Percentiles rank a stretch among this genome's conserved stretches.
phyloP scores from a whole-genome alignment of 1,284 basidiomycete genomes.

The Retiboletus flavoniger region DNA sequence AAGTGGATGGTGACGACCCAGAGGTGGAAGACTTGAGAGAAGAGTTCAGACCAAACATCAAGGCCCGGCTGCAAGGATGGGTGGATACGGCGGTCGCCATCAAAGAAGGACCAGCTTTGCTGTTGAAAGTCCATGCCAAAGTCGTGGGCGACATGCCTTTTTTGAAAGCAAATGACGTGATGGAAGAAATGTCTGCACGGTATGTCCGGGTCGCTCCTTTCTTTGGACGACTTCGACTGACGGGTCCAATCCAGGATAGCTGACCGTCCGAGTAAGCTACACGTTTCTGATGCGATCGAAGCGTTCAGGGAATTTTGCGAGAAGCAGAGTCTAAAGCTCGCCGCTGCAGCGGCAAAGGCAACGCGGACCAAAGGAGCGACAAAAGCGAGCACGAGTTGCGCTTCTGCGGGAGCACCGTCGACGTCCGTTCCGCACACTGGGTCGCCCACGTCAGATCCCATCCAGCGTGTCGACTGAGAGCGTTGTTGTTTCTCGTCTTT shows the following conservation, averaged over 20 bases:
- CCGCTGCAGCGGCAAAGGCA: constrained; percentile 18
- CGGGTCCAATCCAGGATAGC: constrained; percentile 38
- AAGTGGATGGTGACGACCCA: constrained; percentile 51
- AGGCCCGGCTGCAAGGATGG: constrained; percentile 58
- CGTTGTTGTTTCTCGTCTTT: neutral
- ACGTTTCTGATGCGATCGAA: constrained; percentile 52
- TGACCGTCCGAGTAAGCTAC: constrained; percentile 52
- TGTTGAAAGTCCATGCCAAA: constrained; percentile 44
- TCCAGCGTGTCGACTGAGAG: constrained; percentile 34
- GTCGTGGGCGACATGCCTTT: constrained; percentile 55
- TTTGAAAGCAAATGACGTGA: constrained; percentile 47
- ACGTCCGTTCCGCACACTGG: neutral
- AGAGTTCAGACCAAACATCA: constrained; percentile 56
- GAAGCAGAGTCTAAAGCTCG: constrained; percentile 41
- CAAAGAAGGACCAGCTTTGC: constrained; percentile 37
- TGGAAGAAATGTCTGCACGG: constrained; percentile 55
- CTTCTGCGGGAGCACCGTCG: neutral
- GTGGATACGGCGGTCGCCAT: constrained; percentile 37
- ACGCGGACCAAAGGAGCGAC: neutral
- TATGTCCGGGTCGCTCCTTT: constrained; percentile 26
- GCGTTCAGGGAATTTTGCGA: constrained; percentile 49
- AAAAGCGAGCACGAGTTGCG: neutral
- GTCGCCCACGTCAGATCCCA: neutral
- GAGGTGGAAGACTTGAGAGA: constrained; percentile 59
- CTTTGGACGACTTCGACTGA: neutral